Percentiles rank a stretch among this genome's conserved stretches.
phyloP scores from a whole-genome alignment of 257 asterid genomes.

The Parsonsia alboflavescens region DNA sequence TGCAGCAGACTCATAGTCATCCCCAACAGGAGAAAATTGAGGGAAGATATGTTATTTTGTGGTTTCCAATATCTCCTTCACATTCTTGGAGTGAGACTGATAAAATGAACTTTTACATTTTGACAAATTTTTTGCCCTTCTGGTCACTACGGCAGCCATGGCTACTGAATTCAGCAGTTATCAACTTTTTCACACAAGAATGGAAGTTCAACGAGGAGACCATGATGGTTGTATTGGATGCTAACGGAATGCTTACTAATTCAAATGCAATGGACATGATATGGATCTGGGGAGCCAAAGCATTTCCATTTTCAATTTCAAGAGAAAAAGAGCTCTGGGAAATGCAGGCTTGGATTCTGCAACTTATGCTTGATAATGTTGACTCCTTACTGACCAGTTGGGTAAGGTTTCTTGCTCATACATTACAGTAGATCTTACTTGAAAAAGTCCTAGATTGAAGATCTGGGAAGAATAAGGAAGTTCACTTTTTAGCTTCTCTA shows the following conservation, averaged over 20 bases:
- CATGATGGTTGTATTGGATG: constrained; percentile 45
- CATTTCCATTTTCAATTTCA: constrained; percentile 61
- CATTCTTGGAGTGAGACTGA: constrained; percentile 38
- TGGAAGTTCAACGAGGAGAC: constrained; percentile 49
- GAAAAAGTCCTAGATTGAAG: not conserved
- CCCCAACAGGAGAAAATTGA: constrained; percentile 18
- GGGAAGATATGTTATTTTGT: constrained; percentile 38
- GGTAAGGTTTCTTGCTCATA: constrained; percentile 35
- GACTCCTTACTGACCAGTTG: constrained; percentile 33
- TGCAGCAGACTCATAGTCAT: constrained; percentile 43
- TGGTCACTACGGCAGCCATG: constrained; percentile 52
- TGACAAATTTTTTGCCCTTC: constrained; percentile 55
- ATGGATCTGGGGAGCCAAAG: constrained; percentile 67
- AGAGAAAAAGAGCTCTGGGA: constrained; percentile 60
- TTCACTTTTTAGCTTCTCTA: not conserved
- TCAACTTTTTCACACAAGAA: constrained; percentile 40
- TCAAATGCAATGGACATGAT: constrained; percentile 61
- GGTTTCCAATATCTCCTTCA: constrained; percentile 53
- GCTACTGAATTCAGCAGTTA: constrained; percentile 37
- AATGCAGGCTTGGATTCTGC: constrained; percentile 34
- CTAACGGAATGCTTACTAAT: constrained; percentile 44
- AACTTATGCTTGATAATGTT: constrained; percentile 43
- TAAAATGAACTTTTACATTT: constrained; percentile 34
- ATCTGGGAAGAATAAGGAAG: not conserved
- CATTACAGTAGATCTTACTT: not conserved